Percentiles rank a stretch among this genome's conserved stretches.
These are phyloP conservation scores for Lithospermum erythrorhizon DNA, from an alignment of 257 asterid species.

Conservation along the genomic window DNA sequence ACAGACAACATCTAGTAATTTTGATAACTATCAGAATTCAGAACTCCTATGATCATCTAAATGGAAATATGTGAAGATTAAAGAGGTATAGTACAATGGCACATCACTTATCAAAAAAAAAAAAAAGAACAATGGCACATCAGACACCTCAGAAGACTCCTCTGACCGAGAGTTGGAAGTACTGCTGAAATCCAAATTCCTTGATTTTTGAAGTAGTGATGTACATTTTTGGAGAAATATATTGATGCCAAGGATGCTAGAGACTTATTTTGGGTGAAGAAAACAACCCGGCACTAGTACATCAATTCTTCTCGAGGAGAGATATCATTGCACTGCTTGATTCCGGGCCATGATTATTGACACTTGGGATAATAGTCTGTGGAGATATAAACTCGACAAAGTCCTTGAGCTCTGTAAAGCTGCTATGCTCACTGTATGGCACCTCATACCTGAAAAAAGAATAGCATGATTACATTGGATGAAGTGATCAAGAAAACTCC, in stretches of 20 bases:
- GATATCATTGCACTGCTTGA: slow-evolving; percentile 66
- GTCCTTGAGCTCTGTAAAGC: slow-evolving; percentile 80
- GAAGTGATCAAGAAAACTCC: neutral
- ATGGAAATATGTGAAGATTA: too few species aligned
- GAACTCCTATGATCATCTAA: too few species aligned
- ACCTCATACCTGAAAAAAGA: slow-evolving; percentile 68
- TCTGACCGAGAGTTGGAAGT: too few species aligned
- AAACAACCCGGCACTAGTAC: slow-evolving; percentile 1
- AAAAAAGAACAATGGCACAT: too few species aligned
- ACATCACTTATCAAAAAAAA: too few species aligned
- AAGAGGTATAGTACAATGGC: too few species aligned
- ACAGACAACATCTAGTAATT: too few species aligned
- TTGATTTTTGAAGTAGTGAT: neutral
- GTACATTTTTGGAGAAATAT: too few species aligned
- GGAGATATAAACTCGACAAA: slow-evolving; percentile 75
- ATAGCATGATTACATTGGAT: neutral
- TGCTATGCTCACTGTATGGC: slow-evolving; percentile 89
- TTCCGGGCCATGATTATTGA: slow-evolving; percentile 69
- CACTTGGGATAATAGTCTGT: slow-evolving; percentile 67
- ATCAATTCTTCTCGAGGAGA: slow-evolving; percentile 28
- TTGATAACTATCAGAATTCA: too few species aligned
- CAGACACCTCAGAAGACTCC: too few species aligned
- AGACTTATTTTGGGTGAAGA: neutral
- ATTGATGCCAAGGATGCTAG: too few species aligned
- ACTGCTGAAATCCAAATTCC: neutral